phyloP scores from a whole-genome alignment of 805 yeast genomes.

The Yarrowia divulgata region DNA sequence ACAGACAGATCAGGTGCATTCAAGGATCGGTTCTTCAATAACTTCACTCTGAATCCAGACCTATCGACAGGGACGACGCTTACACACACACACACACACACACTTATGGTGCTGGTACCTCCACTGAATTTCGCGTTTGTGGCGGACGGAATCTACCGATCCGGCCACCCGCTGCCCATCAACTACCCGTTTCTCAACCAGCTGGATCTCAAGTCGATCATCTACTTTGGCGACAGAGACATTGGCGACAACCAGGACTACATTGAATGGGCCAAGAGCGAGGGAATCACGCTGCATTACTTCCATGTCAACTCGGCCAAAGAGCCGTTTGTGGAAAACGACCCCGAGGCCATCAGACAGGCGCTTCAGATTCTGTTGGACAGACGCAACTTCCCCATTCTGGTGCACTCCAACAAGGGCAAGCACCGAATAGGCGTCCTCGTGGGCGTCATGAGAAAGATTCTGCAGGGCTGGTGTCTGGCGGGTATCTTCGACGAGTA shows the following conservation, averaged over 20 bases:
- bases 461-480: slow-evolving; percentile 90
- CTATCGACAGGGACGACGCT: no score
- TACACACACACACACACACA: background rate
- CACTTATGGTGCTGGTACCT: slow-evolving; percentile 61
- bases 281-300: slow-evolving; percentile 63
- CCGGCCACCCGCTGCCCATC: slow-evolving; percentile 91
- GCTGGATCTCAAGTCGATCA: slow-evolving; percentile 75
- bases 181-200: slow-evolving; percentile 81
- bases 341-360: slow-evolving; percentile 61
- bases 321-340: slow-evolving; percentile 71
- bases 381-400: slow-evolving; percentile 77
- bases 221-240: slow-evolving; percentile 61
- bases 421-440: slow-evolving; percentile 93
- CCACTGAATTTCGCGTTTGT: slow-evolving; percentile 91
- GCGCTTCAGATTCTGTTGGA: slow-evolving; percentile 51
- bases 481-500: slow-evolving; percentile 95
- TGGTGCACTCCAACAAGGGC: slow-evolving; percentile 95
- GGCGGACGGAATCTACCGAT: slow-evolving; percentile 83
- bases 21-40: no score
- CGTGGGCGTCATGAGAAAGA: slow-evolving; percentile 87
- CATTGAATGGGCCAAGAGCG: slow-evolving; percentile 66
- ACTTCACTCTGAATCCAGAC: no score
- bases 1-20: no score
- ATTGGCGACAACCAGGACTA: slow-evolving; percentile 67
- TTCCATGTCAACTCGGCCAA: slow-evolving; percentile 75